Evolutionary conservation across 2,329 filamentous ascomycete genomes (phyloP).

Genomic region (Coleophoma eucalyptorum): DNA sequence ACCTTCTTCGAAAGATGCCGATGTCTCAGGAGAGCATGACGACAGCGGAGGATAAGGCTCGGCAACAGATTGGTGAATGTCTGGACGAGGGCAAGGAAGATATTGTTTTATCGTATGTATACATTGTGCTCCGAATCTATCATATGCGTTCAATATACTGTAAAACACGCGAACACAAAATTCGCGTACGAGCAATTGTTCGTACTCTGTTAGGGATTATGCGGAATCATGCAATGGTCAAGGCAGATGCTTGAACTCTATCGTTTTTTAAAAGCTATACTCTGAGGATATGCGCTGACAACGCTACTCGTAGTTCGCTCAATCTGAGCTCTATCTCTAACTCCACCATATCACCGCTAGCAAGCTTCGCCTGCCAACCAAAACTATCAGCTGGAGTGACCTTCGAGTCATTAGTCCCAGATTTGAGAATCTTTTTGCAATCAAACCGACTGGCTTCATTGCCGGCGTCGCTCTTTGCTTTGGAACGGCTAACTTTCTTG

Average conservation of each 20-base stretch:
- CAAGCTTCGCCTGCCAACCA: slow-evolving; percentile 46
- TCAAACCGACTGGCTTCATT: slow-evolving; percentile 53
- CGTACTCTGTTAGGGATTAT: too few relatives aligned
- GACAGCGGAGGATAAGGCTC: slow-evolving; percentile 38
- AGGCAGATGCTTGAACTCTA: too few relatives aligned
- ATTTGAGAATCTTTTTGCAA: slow-evolving; percentile 58
- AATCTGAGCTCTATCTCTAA: slow-evolving; percentile 49
- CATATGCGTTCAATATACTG: too few relatives aligned
- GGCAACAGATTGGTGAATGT: slow-evolving; percentile 43
- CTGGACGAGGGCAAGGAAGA: slow-evolving; percentile 55
- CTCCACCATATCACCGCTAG: slow-evolving; percentile 52
- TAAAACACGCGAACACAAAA: too few relatives aligned
- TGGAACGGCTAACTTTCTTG: slow-evolving; percentile 59
- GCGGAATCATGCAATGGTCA: too few relatives aligned
- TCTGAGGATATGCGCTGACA: background rate
- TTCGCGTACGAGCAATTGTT: too few relatives aligned
- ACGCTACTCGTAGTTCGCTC: slow-evolving; percentile 11
- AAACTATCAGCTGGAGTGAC: slow-evolving; percentile 13
- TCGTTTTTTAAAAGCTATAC: background rate
- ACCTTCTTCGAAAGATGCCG: background rate
- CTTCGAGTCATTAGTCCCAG: slow-evolving; percentile 55
- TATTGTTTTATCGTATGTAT: slow-evolving; percentile 57
- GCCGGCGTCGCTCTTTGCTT: slow-evolving; percentile 57
- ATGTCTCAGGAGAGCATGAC: background rate
- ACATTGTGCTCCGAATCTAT: too few relatives aligned